phyloP scores from a whole-genome alignment of 345 rosid genomes.

The Eucalyptus urophylla region DNA sequence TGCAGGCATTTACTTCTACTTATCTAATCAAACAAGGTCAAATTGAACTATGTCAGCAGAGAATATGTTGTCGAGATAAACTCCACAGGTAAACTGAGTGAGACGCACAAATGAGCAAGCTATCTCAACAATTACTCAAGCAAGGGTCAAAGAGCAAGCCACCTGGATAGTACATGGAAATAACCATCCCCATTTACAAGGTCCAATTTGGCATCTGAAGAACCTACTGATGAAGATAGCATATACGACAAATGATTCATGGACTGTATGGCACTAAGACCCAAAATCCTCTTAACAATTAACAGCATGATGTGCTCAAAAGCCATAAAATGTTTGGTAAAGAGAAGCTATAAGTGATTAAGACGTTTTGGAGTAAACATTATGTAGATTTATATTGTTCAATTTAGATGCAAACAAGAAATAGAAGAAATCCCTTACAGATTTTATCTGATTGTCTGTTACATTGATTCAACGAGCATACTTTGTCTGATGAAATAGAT shows the following conservation, averaged over 20 bases:
- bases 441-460: background rate
- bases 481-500: background rate
- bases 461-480: background rate
- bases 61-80: background rate
- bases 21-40: background rate
- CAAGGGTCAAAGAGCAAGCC: background rate
- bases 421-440: background rate
- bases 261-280: background rate
- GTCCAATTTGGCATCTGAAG: background rate
- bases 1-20: background rate
- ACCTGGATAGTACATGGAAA: background rate
- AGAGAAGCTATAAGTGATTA: background rate
- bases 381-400: background rate
- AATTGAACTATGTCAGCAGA: background rate
- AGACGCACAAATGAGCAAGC: background rate
- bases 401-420: background rate
- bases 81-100: background rate
- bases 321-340: background rate
- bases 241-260: background rate
- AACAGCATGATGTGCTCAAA: background rate
- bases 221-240: background rate
- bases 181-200: background rate
- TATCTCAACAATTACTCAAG: background rate
- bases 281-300: background rate
- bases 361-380: background rate